phyloP scores from a whole-genome alignment of 306 rosid species.

The Quercus agrifolia region DNA sequence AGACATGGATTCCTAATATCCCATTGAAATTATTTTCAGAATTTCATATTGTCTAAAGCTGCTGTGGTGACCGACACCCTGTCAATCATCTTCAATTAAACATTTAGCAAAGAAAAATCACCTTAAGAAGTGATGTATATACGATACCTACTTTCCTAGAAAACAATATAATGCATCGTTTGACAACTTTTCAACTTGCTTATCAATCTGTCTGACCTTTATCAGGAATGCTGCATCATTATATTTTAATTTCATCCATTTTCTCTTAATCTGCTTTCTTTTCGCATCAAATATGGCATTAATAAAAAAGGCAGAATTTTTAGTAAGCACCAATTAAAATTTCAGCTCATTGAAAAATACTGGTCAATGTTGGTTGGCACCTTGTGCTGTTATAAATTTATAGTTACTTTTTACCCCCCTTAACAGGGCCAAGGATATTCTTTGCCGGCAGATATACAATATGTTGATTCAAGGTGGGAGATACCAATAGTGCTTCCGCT shows the following conservation, averaged over 20 bases:
- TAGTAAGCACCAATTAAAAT: not conserved
- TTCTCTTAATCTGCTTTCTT: not conserved
- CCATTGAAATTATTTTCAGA: not conserved
- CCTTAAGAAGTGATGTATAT: not conserved
- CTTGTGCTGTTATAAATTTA: not conserved
- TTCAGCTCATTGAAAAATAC: not conserved
- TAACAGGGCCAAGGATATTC: conserved; percentile 92
- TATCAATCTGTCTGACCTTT: not conserved
- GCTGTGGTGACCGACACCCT: not conserved
- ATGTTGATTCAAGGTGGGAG: conserved; percentile 87
- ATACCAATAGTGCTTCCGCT: conserved; percentile 84
- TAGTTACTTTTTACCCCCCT: conserved; percentile 15
- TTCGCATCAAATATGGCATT: too few relatives aligned
- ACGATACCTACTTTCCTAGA: not conserved
- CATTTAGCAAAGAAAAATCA: not conserved
- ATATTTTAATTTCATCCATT: not conserved
- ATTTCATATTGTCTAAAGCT: not conserved
- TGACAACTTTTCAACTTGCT: not conserved
- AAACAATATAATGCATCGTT: not conserved
- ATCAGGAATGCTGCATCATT: not conserved
- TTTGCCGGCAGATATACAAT: conserved; percentile 86
- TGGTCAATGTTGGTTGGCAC: not conserved
- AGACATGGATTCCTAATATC: not conserved
- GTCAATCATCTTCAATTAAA: not conserved
- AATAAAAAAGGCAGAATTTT: not conserved